These are phyloP conservation scores for Aegilops bicornis DNA, from an alignment of 176 grass and related monocot genomes.

Conservation along the genomic window DNA sequence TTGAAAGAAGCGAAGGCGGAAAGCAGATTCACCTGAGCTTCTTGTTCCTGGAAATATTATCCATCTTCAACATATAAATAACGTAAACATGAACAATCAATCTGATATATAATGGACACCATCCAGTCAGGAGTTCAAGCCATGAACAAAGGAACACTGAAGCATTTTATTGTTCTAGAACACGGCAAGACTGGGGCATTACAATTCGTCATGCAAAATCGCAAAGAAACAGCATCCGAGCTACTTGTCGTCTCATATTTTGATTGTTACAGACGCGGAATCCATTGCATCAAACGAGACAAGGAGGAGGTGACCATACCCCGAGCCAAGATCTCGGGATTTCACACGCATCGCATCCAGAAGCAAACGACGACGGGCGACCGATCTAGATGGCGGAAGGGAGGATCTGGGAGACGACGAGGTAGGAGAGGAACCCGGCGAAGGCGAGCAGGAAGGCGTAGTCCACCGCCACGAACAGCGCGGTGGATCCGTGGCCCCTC, in stretches of 20 bases:
- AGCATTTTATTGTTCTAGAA: background rate
- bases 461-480: conserved; percentile 80
- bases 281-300: background rate
- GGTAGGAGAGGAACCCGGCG: conserved; percentile 80
- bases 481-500: conserved; percentile 62
- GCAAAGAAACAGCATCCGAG: background rate
- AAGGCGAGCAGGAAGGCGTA: conserved; percentile 84
- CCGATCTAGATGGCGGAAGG: conserved; percentile 31
- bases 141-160: background rate
- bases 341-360: background rate
- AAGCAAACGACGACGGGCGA: background rate
- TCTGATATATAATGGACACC: background rate
- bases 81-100: background rate
- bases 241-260: background rate
- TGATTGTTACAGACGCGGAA: background rate
- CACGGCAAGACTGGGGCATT: background rate
- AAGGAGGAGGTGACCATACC: background rate
- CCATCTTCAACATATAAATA: background rate
- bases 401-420: conserved; percentile 58
- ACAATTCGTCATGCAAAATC: background rate
- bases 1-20: background rate
- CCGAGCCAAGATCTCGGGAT: background rate
- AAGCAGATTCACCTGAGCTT: background rate
- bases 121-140: background rate
- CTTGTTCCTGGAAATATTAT: background rate